Percentiles rank a stretch among this genome's conserved stretches.
phyloP scores from a whole-genome alignment of 768 basidiomycete genomes.

The Glaciozyma martinii region DNA sequence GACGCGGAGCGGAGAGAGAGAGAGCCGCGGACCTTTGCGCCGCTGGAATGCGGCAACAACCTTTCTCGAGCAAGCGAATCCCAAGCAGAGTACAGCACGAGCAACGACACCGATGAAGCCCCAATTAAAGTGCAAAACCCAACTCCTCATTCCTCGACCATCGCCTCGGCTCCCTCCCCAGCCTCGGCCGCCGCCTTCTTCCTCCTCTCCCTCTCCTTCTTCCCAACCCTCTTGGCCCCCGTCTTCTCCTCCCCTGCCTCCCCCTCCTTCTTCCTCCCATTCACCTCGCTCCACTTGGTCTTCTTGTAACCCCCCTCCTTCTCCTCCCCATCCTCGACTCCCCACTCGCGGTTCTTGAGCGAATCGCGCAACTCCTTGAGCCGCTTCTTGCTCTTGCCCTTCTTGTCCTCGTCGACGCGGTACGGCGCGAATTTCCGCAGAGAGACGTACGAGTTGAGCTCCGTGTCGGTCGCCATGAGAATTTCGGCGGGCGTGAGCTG shows the following conservation, averaged over 20 bases:
- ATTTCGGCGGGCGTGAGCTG: slow-evolving; percentile 71
- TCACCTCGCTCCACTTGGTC: slow-evolving; percentile 15
- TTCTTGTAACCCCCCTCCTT: slow-evolving; percentile 35
- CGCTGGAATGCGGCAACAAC: no score
- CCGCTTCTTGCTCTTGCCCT: slow-evolving; percentile 59
- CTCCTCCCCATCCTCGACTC: slow-evolving; percentile 37
- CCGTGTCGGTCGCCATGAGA: slow-evolving; percentile 79
- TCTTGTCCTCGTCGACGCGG: slow-evolving; percentile 47
- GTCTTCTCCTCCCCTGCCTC: background rate
- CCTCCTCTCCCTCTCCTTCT: slow-evolving; percentile 28
- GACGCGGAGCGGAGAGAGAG: no score
- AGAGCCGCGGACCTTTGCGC: no score
- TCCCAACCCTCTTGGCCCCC: slow-evolving; percentile 18
- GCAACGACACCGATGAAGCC: no score
- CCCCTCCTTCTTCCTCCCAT: background rate
- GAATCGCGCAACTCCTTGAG: slow-evolving; percentile 40
- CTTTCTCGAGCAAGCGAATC: no score
- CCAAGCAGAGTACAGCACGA: no score
- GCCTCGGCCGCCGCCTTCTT: slow-evolving; percentile 7
- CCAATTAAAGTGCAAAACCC: no score
- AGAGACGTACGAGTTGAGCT: slow-evolving; percentile 83
- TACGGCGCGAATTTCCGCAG: slow-evolving; percentile 90
- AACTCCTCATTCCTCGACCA: no score
- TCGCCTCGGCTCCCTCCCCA: no score
- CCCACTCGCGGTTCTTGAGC: slow-evolving; percentile 40